Evolutionary conservation across 495 filamentous ascomycete genomes (phyloP).

Genomic region (Xanthoparmelia taractica): DNA sequence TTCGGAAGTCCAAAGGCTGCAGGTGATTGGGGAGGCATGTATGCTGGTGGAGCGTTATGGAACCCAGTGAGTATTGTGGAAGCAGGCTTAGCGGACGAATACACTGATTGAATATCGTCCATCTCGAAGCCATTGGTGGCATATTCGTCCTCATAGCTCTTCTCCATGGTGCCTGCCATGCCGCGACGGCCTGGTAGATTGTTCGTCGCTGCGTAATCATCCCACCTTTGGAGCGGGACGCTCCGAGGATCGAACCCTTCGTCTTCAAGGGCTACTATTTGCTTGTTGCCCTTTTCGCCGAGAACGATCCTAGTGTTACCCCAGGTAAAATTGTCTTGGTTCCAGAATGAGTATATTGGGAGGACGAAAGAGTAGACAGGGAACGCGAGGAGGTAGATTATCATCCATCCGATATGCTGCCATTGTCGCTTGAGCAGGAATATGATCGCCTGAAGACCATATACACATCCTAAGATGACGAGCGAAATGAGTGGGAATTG

Average conservation of each 20-base stretch:
- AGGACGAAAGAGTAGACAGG: conserved; percentile 89
- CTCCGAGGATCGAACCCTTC: conserved; percentile 83
- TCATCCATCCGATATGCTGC: conserved; percentile 98
- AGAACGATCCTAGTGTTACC: conserved; percentile 97
- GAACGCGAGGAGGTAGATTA: conserved; percentile 91
- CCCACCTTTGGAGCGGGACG: conserved; percentile 93
- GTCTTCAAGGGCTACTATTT: conserved; percentile 78
- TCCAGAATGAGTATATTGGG: conserved; percentile 97
- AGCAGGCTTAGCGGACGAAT: conserved; percentile 88
- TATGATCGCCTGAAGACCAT: conserved; percentile 90
- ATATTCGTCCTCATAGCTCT: conserved; percentile 42
- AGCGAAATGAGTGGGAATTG: conserved; percentile 83
- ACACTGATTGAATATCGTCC: conserved; percentile 95
- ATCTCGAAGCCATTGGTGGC: conserved; percentile 63
- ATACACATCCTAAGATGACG: conserved; percentile 79
- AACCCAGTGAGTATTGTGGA: conserved; percentile 88
- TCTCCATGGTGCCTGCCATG: conserved; percentile 51
- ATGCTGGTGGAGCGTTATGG: conserved; percentile 43
- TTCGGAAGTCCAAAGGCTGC: conserved; percentile 54
- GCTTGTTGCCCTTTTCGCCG: conserved; percentile 83
- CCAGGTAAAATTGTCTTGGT: conserved; percentile 97
- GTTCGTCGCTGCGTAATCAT: conserved; percentile 90
- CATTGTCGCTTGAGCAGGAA: conserved; percentile 95
- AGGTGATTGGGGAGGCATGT: conserved; percentile 75
- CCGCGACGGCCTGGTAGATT: conserved; percentile 87